Base-by-base conservation (phyloP, 1,284 basidiomycete genomes). In the Amylostereum chailletii region DNA sequence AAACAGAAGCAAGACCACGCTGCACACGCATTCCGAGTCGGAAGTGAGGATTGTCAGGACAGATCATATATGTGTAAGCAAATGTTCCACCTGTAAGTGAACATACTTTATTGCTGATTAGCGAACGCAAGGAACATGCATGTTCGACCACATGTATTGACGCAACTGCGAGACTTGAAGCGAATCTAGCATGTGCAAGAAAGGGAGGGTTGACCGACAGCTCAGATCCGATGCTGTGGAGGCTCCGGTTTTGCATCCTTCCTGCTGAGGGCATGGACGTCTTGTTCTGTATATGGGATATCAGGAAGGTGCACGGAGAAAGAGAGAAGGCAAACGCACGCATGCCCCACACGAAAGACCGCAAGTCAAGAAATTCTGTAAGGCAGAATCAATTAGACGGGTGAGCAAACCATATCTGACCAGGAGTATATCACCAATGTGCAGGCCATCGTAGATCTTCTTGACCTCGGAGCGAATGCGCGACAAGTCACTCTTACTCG, bases 301-400 rank as follows among this genome's bases (percentile, higher is more conserved):
- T 59, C 45, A 49, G 4, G 9, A 48, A 41, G 36, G 49, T 32
- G 34, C 30, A 38, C 32, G 3, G 11, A 37, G 40, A 37, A 6
- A 4, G n/a, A 9, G 30, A 40, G 7, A 8, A 38, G 9, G 30
- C 38, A 8, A 9, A 83, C 87, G 72, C 62, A 90, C 87, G 85
- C 58, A 90, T 84, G 29, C 87, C 87, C 87, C 85, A 89, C 10
- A 89, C 83, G 61, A 88, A 83, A 45, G 83, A 74, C 51, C 84
- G 75, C 50, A 90, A 62, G 59, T 89, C 86, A 52, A 90, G 72
- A 63, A 87, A 83, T 70, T 90, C 87, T 85, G 58, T 19, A 44
- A 41, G 6, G 38, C 11, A 8, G 37, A 29, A 50, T 32, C 42
- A n/a, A 33, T 51, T 36, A 46, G 38, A 43, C 39, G n/a, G 26